Base-by-base conservation (phyloP, 768 basidiomycete species). In the Postia placenta region DNA sequence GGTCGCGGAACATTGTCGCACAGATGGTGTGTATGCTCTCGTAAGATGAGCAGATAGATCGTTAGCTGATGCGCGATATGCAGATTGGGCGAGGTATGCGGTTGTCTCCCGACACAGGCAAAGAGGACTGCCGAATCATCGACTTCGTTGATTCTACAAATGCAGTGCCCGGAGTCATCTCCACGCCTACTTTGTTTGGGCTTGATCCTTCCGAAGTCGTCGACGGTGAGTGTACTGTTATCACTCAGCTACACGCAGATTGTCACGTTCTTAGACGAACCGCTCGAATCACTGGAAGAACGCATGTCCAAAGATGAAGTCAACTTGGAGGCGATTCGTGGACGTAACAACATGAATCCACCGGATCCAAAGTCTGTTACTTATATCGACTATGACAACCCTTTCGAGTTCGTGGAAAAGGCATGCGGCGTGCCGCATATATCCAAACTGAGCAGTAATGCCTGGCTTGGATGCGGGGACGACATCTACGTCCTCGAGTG, bases 81-180 rank as follows among this genome's bases (percentile, higher is more conserved):
- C 48, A 93, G 92, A 90, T 97, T 51, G 94, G 94, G 3, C 78
- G 94, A 49, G 94, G 94, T 22, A 87, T 97, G 80, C 74, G 94
- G 51, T 74, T 87, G 25, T 93, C 89, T 2, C 87, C 89, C 7
- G 61, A 61, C 6, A 92, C 88, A 0, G 87, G 82, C 45, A 98
- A 98, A 65, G 56, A 63, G 39, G 81, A 95, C 60, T 97, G 94
- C 64, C 81, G 77, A 11, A 81, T 97, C 50, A 87, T 98, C 54
- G 94, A 98, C 62, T 87, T 96, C 54, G 91, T 93, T 14, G 92
- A 94, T 60, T 85, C 79, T 33, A 71, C 79, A 19, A 71, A 70
- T 30, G 77, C 85, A 7, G 78, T 91, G 2, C 63, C 76, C 6
- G 90, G 91, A 11, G 71, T 93, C 23, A 69, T 92, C 22, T 88